Evolutionary conservation across 2,329 filamentous ascomycete species (phyloP).

Genomic region (Gyromitra esculenta): DNA sequence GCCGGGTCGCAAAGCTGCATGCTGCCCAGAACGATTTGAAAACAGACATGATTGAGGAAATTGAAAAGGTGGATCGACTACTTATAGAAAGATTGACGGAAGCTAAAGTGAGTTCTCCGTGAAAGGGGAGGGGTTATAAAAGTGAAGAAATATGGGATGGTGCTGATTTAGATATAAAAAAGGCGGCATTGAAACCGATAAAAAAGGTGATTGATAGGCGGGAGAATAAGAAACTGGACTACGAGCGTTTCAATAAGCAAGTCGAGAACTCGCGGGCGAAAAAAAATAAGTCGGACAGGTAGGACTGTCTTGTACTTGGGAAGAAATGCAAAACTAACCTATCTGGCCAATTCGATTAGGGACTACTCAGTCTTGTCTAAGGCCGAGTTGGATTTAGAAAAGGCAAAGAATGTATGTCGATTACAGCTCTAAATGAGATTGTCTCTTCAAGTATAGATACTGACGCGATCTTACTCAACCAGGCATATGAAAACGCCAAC

Average conservation of each 20-base stretch:
- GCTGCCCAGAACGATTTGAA: conserved; percentile 76
- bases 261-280: conserved; percentile 77
- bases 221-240: conserved; percentile 83
- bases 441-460: conserved; percentile 34
- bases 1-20: conserved; percentile 72
- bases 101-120: conserved; percentile 42
- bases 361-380: conserved; percentile 77
- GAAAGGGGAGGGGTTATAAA: background rate
- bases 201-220: conserved; percentile 86
- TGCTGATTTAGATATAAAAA: conserved; percentile 66
- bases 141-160: conserved; percentile 60
- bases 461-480: conserved; percentile 58
- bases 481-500: conserved; percentile 77
- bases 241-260: conserved; percentile 78
- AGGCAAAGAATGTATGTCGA: conserved; percentile 69
- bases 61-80: conserved; percentile 74
- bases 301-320: conserved; percentile 28
- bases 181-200: conserved; percentile 69
- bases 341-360: conserved; percentile 46
- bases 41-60: conserved; percentile 75
- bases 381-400: conserved; percentile 73
- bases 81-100: conserved; percentile 70
- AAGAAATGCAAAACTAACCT: conserved; percentile 28
- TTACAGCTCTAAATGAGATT: background rate
- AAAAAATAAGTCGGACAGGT: conserved; percentile 72